Evolutionary conservation across 441 rosid species (phyloP), one percentile per base, ranked within the genome.

Genomic region (Bruguiera hainesii): DNA sequence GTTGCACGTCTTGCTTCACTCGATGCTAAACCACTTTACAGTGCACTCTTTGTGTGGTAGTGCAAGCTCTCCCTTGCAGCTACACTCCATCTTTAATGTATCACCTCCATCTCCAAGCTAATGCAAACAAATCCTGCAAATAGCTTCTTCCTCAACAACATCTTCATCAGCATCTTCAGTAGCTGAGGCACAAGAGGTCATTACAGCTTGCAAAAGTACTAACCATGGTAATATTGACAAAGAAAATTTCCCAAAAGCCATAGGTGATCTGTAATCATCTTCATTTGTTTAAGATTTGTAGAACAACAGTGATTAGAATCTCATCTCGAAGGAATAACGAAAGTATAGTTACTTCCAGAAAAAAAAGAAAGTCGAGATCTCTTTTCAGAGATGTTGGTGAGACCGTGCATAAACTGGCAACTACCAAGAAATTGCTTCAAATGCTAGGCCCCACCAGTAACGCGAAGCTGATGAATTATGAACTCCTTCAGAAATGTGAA

Each of bases 1-100:
- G 50, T 87, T 90, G 49, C 93, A 87, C 26, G 73, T 83, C 74
- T 76, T 85, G 84, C 85, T 87, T 42, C 93, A 90, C 78, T 83
- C 83, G 68, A 85, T 83, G 75, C 87, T 85, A 75, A 87, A 87
- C 93, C 93, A 87, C 75, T 87, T 87, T 56, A 87, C 72, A 56
- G 88, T 88, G 66, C 93, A 87, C 48, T 81, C 83, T 76, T 82
- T 83, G 63, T 87, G 93, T 16, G 87, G 88, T 18, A 87, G 82
- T 53, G 88, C 88, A 56, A 85, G 83, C 73, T 78, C 93, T 30
- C 90, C 93, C 71, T 83, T 87, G 83, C 93, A 87, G 73, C 90
- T 82, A 65, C 93, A 87, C 76, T 85, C 93, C 90, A 87, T 82
- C 79, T 82, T 87, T 25, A 87, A 80, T 39, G 93, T 75, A 31